Base-by-base conservation (phyloP, 768 basidiomycete genomes). In the Nidularia sp. region DNA sequence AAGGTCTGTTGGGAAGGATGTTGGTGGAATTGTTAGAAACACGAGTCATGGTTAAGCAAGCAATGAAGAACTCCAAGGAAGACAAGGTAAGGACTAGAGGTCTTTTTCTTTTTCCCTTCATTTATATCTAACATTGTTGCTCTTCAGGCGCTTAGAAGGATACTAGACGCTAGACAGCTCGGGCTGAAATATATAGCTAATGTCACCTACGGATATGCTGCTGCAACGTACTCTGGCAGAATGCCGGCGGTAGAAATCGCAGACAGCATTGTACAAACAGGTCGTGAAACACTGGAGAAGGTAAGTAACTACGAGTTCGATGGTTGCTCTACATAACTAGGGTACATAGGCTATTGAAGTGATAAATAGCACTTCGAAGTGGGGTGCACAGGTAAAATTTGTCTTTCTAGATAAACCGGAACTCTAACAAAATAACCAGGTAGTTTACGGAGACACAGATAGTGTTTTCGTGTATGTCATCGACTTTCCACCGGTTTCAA, bases 161-260 rank as follows among this genome's bases (percentile, higher is more conserved):
- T 96, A 18, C 75, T 98, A 32, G 86, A 98, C 61, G 95, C 95
- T 3, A 82, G 97, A 2, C 96, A 98, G 62, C 80, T 97, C 2
- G 84, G 92, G 52, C 77, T 99, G 46, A 98, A 99, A 69, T 95
- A 88, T 58, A 95, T 99, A 45, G 83, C 90, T 35, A 93, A 98
- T 63, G 89, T 91, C 39, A 98, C 93, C 0, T 98, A 99, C 60
- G 96, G 97, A 0, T 98, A 99, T 64, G 98, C 96, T 0, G 80
- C 89, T 54, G 97, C 97, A 2, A 88, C 90, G 1, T 97, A 85
- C 62, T 98, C 95, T 12, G 97, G 97, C 2, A 78, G 97, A 46
- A 98, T 99, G 97, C 97, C 97, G 22, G 93, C 91, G 7, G 95
- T 98, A 15, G 95, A 98, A 66, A 93, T 99, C 39, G 97, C 97